Base-by-base conservation (phyloP, 2,329 filamentous ascomycete genomes). In the Colletotrichum lupini region DNA sequence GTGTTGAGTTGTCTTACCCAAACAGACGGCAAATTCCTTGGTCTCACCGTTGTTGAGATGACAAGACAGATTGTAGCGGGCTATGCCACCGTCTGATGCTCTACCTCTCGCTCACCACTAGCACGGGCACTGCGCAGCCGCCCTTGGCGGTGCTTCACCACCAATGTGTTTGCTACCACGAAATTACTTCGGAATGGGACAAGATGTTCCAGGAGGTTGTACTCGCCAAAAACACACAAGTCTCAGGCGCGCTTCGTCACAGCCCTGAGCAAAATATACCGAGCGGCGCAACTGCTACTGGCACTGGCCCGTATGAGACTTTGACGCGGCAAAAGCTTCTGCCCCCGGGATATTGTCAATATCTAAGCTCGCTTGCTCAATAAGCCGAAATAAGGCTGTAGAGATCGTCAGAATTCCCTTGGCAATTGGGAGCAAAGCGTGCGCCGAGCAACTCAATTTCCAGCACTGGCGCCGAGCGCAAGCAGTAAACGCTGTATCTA, bases 401-500 rank as follows among this genome's bases (percentile, higher is more conserved):
- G 56, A 56, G 67, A 73, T 73, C 55, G 67, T 56, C 59, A 61
- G 42, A 28, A 68, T 56, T 19, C n/a, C n/a, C 70, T 70, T 70
- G 70, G 70, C 67, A 61, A 65, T 30, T 37, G 70, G 12, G 67
- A 65, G 70, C 70, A 73, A 73, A 73, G 70, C 70, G 61, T 60
- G 55, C 60, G 70, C 55, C 56, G 55, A 65, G 66, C 67, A 61
- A 73, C 70, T 70, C 52, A 55, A 64, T 37, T 32, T 52, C 69
- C 69, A 28, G 46, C 26, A 56, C 35, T 52, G 56, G 28, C 55
- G 30, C 37, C n/a, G 56, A 64, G 67, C 56, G 55, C 55, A 70
- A 37, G 60, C 46, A 64, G 49, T 46, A 42, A n/a, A n/a, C 57
- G 52, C 64, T 46, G 56, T 53, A 64, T 30, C 30, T 22, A 55